A percentile compares a stretch with the other conserved stretches of the same genome.
phyloP scores from a whole-genome alignment of 306 rosid genomes.

The Ormosia semicastrata region DNA sequence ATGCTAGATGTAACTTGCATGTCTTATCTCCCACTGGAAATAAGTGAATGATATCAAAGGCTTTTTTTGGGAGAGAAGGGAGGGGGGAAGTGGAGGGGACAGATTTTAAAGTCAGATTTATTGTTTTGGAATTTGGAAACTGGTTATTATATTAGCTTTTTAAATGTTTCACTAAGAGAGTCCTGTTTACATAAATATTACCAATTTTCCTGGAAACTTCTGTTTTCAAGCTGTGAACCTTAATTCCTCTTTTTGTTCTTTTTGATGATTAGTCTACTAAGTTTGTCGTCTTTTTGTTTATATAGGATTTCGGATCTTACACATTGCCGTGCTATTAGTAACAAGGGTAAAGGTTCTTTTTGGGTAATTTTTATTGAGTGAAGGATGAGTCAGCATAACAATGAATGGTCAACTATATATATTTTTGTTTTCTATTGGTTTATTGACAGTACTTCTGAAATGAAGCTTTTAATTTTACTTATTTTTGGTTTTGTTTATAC shows the following conservation, averaged over 20 bases:
- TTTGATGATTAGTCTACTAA: neutral
- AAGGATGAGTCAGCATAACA: neutral
- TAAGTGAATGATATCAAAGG: neutral
- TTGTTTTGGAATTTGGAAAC: neutral
- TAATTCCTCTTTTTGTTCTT: neutral
- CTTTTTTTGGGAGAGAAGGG: neutral
- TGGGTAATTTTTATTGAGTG: neutral
- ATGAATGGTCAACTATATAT: neutral
- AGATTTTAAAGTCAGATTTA: neutral
- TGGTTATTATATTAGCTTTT: neutral
- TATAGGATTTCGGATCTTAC: neutral
- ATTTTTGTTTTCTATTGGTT: neutral
- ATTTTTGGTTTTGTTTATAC: neutral
- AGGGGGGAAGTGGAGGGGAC: neutral
- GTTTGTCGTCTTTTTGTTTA: neutral
- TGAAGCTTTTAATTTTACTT: neutral
- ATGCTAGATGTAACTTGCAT: neutral
- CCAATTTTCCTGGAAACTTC: neutral
- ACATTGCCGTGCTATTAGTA: neutral
- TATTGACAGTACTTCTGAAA: neutral
- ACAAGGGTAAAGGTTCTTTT: neutral
- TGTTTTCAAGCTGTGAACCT: neutral
- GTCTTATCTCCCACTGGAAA: neutral
- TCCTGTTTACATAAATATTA: neutral
- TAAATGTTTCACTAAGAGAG: neutral